Conservation (phyloP, 805 yeast species). For the Saturnispora zaruensis region DNA sequence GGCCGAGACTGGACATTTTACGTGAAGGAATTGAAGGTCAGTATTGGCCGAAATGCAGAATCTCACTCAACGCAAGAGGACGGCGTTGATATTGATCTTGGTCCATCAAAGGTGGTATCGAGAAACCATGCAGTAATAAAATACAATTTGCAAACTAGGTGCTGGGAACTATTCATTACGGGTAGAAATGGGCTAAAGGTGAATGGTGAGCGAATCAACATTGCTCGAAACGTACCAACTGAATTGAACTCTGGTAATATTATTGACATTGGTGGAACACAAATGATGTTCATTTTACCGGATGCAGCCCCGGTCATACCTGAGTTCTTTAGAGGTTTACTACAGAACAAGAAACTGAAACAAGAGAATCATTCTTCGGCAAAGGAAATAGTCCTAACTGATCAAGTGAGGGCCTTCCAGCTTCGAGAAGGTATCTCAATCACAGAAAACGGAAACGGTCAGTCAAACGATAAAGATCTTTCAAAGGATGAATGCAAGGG, state of each 20-base stretch:
- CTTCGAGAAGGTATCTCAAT: slow-evolving; percentile 10
- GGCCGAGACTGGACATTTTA: slow-evolving; percentile 92
- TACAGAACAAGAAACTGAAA: slow-evolving; percentile 22
- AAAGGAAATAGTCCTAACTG: neutral
- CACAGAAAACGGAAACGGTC: slow-evolving; percentile 8
- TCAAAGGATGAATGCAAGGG: slow-evolving; percentile 88
- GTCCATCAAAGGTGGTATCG: slow-evolving; percentile 96
- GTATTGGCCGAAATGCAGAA: slow-evolving; percentile 83
- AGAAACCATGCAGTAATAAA: slow-evolving; percentile 81
- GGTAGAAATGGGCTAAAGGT: slow-evolving; percentile 95
- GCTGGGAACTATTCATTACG: slow-evolving; percentile 76
- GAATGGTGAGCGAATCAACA: slow-evolving; percentile 51
- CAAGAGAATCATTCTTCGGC: neutral
- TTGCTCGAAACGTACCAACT: slow-evolving; percentile 34
- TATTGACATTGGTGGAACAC: slow-evolving; percentile 92
- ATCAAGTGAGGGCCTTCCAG: slow-evolving; percentile 40
- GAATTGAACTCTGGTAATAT: slow-evolving; percentile 80
- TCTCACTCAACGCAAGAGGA: slow-evolving; percentile 18
- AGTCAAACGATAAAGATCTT: slow-evolving; percentile 41
- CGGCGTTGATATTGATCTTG: slow-evolving; percentile 74
- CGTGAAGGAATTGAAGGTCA: slow-evolving; percentile 65
- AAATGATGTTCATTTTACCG: slow-evolving; percentile 97
- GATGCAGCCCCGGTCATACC: slow-evolving; percentile 72
- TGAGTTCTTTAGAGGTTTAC: slow-evolving; percentile 34
- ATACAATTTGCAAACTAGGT: slow-evolving; percentile 63